Conservation (phyloP, 371 early-diverging fungal genomes). For the Capniomyces stellatus region DNA sequence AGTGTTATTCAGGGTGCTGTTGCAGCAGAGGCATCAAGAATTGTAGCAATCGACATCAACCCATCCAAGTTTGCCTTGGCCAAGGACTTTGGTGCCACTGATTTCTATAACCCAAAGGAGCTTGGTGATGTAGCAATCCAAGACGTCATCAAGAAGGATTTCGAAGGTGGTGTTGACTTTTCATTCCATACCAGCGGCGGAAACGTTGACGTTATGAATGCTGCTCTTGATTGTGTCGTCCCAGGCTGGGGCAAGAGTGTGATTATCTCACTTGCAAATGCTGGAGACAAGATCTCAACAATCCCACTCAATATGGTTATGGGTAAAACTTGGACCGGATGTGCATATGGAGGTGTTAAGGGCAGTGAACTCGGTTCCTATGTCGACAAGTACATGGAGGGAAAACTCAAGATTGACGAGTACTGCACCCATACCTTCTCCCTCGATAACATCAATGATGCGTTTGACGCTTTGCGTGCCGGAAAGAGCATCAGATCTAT, state of each 20-base stretch:
- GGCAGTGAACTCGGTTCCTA: conserved; percentile 77
- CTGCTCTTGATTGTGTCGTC: conserved; percentile 81
- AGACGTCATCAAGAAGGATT: conserved; percentile 66
- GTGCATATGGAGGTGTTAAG: conserved; percentile 92
- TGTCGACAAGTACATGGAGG: conserved; percentile 63
- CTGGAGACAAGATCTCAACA: conserved; percentile 80
- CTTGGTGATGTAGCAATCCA: conserved; percentile 51
- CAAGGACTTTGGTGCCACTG: conserved; percentile 75
- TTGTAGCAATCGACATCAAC: conserved; percentile 82
- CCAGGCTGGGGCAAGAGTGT: conserved; percentile 81
- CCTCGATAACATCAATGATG: conserved; percentile 73
- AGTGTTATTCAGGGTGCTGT: conserved; percentile 74
- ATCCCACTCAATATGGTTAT: conserved; percentile 90
- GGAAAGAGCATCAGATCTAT: conserved; percentile 34
- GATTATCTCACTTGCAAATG: conserved; percentile 81
- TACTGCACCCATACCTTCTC: conserved; percentile 65
- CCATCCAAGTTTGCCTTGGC: conserved; percentile 49
- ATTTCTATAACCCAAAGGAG: conserved; percentile 77
- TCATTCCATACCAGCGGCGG: conserved; percentile 87
- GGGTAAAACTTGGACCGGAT: conserved; percentile 86
- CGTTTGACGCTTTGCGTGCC: conserved; percentile 74
- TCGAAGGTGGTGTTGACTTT: conserved; percentile 89
- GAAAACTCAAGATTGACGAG: conserved; percentile 75
- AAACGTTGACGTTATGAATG: conserved; percentile 77
- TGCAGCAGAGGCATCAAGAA: conserved; percentile 51